phyloP scores from a whole-genome alignment of 2,329 filamentous ascomycete genomes.

The Neocucurbitaria cava region DNA sequence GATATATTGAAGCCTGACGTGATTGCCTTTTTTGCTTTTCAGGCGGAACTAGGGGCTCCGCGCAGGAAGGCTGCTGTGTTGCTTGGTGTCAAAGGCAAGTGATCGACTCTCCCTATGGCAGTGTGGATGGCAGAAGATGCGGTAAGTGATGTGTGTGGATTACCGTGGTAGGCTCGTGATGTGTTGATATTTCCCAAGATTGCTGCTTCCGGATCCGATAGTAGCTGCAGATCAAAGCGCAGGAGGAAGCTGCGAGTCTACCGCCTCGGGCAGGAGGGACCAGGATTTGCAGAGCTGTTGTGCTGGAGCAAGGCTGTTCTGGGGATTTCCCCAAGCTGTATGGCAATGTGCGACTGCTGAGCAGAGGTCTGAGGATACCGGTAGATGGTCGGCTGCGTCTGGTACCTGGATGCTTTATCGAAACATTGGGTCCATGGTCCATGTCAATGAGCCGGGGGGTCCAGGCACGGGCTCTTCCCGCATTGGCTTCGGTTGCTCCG shows the following conservation, averaged over 20 bases:
- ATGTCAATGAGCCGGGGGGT: too few relatives aligned
- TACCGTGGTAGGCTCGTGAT: conserved; percentile 2
- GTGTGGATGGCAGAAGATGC: conserved; percentile 10
- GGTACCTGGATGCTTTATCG: conserved; percentile 20
- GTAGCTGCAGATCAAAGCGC: background rate
- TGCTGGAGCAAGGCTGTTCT: background rate
- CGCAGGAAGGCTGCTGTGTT: background rate
- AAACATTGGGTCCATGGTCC: conserved; percentile 16
- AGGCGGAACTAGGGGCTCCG: too few relatives aligned
- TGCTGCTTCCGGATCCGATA: conserved; percentile 13
- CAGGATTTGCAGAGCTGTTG: background rate
- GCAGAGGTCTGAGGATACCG: background rate
- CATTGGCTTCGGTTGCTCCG: conserved; percentile 16
- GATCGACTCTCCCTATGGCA: conserved; percentile 12
- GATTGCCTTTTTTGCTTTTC: background rate
- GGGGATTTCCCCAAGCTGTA: background rate
- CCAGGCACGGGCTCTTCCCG: conserved; percentile 12
- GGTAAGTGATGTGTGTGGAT: conserved; percentile 12
- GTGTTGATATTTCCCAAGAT: conserved; percentile 22
- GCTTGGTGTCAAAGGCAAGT: conserved; percentile 9
- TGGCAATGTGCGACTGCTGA: background rate
- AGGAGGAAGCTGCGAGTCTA: background rate
- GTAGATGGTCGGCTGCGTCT: background rate
- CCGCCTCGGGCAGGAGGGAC: background rate
- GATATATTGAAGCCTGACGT: conserved; percentile 1